These are phyloP conservation scores for Cyamopsis tetragonoloba DNA, from an alignment of 306 rosid genomes.

Conservation along the genomic window DNA sequence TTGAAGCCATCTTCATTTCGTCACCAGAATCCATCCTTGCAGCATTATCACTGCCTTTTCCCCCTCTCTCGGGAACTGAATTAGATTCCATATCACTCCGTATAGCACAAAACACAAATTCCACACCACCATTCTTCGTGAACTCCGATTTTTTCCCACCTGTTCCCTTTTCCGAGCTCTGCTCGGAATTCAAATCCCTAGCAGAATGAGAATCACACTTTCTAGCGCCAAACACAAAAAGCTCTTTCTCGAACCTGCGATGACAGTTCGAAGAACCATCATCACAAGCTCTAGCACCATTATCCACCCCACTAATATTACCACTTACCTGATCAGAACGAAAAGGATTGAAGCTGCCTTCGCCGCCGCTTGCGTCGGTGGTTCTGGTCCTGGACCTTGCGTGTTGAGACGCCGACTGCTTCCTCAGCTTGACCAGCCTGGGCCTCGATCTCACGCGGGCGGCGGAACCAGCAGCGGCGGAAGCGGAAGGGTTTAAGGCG, in stretches of 20 bases:
- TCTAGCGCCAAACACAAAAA: constrained; percentile 43
- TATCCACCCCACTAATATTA: background rate
- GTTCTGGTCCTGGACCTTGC: constrained; percentile 39
- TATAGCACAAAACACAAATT: constrained; percentile 42
- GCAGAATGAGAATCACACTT: constrained; percentile 13
- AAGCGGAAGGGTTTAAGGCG: constrained; percentile 15
- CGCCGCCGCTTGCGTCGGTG: constrained; percentile 13
- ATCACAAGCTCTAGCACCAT: constrained; percentile 14
- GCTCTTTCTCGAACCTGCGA: background rate
- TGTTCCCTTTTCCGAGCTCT: constrained; percentile 10
- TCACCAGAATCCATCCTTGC: constrained; percentile 21
- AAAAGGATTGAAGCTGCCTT: constrained; percentile 43
- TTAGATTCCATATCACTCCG: constrained; percentile 18
- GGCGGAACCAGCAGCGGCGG: constrained; percentile 15
- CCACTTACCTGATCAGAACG: constrained; percentile 37
- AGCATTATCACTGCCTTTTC: background rate
- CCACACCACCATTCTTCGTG: constrained; percentile 24
- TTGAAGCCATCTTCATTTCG: background rate
- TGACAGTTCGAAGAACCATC: background rate
- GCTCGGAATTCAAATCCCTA: constrained; percentile 31
- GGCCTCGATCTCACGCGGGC: constrained; percentile 47
- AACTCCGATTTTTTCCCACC: constrained; percentile 19
- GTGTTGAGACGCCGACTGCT: constrained; percentile 52
- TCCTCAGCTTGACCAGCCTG: constrained; percentile 59
- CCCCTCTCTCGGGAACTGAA: constrained; percentile 4